Evolutionary conservation across 768 basidiomycete genomes (phyloP).

Genomic region (Pleurotus cornucopiae): DNA sequence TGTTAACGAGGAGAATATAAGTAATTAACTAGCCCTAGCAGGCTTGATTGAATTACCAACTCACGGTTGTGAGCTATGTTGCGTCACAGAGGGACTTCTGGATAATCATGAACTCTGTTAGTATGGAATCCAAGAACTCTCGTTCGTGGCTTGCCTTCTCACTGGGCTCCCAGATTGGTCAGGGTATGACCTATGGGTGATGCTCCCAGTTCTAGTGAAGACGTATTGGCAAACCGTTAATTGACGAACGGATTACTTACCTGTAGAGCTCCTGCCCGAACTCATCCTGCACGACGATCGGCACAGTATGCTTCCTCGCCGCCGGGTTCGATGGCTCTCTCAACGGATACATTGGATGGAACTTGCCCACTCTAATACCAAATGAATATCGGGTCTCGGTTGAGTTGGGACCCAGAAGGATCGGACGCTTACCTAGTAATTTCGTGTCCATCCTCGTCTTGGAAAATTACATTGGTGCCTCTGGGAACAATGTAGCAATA

Average conservation of each 20-base stretch:
- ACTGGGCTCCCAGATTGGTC: not conserved
- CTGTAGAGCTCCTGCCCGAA: conserved; percentile 55
- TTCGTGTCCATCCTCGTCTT: conserved; percentile 61
- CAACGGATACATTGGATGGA: conserved; percentile 15
- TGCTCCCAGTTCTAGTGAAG: conserved; percentile 14
- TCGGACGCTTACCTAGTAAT: conserved; percentile 46
- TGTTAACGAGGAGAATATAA: not conserved
- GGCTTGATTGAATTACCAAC: not conserved
- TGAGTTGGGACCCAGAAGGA: not conserved
- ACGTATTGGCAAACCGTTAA: not conserved
- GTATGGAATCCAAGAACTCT: no score
- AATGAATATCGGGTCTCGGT: not conserved
- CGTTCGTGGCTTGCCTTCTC: no score
- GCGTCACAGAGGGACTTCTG: not conserved
- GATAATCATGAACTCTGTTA: no score
- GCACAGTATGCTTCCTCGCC: conserved; percentile 24
- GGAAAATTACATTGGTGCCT: conserved; percentile 62
- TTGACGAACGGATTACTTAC: conserved; percentile 23
- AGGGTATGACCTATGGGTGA: not conserved
- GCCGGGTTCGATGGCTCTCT: conserved; percentile 15
- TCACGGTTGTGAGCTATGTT: not conserved
- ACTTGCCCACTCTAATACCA: conserved; percentile 47
- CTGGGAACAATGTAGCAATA: conserved; percentile 62
- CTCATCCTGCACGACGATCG: conserved; percentile 57
- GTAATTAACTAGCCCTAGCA: not conserved